phyloP scores from a whole-genome alignment of 441 rosid species.

The Arabidopsis lyrata region DNA sequence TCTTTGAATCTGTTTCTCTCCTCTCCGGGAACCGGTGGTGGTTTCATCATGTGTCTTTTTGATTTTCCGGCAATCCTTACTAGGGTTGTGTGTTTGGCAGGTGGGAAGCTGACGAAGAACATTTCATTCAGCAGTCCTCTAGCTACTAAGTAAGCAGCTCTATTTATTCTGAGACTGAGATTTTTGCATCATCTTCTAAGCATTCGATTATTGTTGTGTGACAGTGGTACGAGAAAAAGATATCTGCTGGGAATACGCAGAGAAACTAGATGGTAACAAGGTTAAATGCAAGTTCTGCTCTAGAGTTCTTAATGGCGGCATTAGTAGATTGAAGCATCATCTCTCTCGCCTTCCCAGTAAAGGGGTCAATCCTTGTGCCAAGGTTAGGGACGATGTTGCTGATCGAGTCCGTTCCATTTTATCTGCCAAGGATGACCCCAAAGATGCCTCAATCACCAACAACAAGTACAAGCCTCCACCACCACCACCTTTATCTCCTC shows the following conservation, averaged over 20 bases:
- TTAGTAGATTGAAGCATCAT: constrained; percentile 90
- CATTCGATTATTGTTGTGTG: background rate
- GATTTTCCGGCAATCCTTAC: constrained; percentile 1
- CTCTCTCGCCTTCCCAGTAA: constrained; percentile 85
- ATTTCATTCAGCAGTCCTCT: background rate
- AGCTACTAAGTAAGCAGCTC: background rate
- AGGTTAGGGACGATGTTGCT: constrained; percentile 82
- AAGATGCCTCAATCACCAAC: constrained; percentile 41
- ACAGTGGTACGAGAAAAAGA: constrained; percentile 95
- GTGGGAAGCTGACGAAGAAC: constrained; percentile 5
- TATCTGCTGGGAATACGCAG: constrained; percentile 93
- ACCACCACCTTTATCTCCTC: constrained; percentile 43
- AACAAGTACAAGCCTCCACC: constrained; percentile 49
- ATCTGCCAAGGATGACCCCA: constrained; percentile 58
- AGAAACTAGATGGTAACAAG: constrained; percentile 86
- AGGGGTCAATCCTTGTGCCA: constrained; percentile 90
- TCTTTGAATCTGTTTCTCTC: constrained; percentile 5
- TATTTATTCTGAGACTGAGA: background rate
- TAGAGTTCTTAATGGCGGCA: constrained; percentile 81
- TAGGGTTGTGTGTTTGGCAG: background rate
- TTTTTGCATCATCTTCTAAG: no score
- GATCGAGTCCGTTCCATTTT: constrained; percentile 74
- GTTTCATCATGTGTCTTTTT: constrained; percentile 4
- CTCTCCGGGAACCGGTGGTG: background rate
- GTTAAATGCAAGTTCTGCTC: constrained; percentile 81